Conservation (phyloP, 2,329 filamentous ascomycete species). For the Ophiocordyceps camponoti-floridani region DNA sequence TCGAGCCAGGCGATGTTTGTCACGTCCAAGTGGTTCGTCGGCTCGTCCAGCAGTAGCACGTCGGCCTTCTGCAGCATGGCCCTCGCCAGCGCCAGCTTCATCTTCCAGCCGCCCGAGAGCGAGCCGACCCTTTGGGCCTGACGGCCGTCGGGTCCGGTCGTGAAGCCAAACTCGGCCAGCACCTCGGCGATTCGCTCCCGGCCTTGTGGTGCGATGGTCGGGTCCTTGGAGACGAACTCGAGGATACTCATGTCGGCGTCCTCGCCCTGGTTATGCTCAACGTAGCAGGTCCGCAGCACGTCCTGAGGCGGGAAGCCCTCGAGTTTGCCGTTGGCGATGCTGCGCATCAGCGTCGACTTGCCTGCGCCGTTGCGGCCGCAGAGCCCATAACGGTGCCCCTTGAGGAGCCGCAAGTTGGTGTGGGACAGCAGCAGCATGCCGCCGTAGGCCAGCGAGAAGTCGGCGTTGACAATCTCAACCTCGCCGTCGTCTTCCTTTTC, state of each 20-base stretch:
- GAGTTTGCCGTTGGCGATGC: slow-evolving; percentile 86
- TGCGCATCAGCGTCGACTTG: slow-evolving; percentile 98
- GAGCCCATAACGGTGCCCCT: slow-evolving; percentile 93
- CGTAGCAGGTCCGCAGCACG: slow-evolving; percentile 86
- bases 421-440: slow-evolving; percentile 94
- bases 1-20: slow-evolving; percentile 92
- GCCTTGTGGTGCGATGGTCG: slow-evolving; percentile 63
- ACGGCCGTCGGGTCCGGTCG: slow-evolving; percentile 69
- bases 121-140: slow-evolving; percentile 86
- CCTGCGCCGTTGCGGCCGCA: slow-evolving; percentile 94
- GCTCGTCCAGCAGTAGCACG: slow-evolving; percentile 90
- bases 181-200: slow-evolving; percentile 68
- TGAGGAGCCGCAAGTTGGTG: slow-evolving; percentile 83
- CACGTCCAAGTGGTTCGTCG: slow-evolving; percentile 96
- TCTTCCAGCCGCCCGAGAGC: slow-evolving; percentile 97
- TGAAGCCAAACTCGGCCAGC: slow-evolving; percentile 85
- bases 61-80: slow-evolving; percentile 97
- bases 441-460: slow-evolving; percentile 93
- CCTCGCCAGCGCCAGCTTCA: slow-evolving; percentile 92
- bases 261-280: slow-evolving; percentile 98
- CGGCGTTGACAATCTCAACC: slow-evolving; percentile 89
- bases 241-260: slow-evolving; percentile 93
- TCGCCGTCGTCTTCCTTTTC: slow-evolving; percentile 83
- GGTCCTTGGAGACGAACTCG: slow-evolving; percentile 81
- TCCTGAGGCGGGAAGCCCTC: slow-evolving; percentile 93